These are phyloP conservation scores for Uronychia setigera DNA, from an alignment of 73 alveolate species.

Conservation along the genomic window DNA sequence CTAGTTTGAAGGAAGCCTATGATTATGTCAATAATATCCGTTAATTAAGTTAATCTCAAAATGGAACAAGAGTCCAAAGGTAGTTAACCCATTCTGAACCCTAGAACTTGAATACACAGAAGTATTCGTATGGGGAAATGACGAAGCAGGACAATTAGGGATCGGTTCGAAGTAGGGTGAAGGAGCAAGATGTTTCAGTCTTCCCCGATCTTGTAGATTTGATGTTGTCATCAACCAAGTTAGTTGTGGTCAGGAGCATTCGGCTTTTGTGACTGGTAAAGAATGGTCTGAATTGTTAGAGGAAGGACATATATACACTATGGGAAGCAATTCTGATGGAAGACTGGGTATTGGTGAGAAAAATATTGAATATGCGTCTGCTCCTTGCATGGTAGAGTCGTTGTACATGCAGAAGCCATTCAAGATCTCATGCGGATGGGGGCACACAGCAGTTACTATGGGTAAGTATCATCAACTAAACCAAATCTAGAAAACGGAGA, in stretches of 20 bases:
- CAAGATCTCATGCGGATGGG: slow-evolving; percentile 67
- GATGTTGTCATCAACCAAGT: slow-evolving; percentile 21
- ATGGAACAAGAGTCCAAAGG: too few species aligned
- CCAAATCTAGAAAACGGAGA: slow-evolving; percentile 41
- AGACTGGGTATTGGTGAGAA: slow-evolving; percentile 46
- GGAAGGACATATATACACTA: slow-evolving; percentile 51
- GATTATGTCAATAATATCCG: too few species aligned
- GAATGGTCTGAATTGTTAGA: too few species aligned
- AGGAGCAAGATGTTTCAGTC: too few species aligned
- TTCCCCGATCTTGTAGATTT: too few species aligned
- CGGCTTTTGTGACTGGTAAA: slow-evolving; percentile 49
- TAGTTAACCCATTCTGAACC: too few species aligned
- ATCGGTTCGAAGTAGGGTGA: too few species aligned
- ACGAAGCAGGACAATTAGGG: too few species aligned
- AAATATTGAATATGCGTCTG: slow-evolving; percentile 20
- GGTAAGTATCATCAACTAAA: background rate
- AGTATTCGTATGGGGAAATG: too few species aligned
- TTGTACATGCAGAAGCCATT: slow-evolving; percentile 18
- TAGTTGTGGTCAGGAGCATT: slow-evolving; percentile 42
- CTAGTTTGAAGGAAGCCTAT: too few species aligned
- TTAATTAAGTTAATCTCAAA: too few species aligned
- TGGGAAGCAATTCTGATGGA: slow-evolving; percentile 69
- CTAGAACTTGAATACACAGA: too few species aligned
- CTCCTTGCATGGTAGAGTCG: slow-evolving; percentile 64
- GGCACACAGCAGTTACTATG: slow-evolving; percentile 41